phyloP scores from a whole-genome alignment of 768 basidiomycete genomes.

The Dioszegia hungarica region DNA sequence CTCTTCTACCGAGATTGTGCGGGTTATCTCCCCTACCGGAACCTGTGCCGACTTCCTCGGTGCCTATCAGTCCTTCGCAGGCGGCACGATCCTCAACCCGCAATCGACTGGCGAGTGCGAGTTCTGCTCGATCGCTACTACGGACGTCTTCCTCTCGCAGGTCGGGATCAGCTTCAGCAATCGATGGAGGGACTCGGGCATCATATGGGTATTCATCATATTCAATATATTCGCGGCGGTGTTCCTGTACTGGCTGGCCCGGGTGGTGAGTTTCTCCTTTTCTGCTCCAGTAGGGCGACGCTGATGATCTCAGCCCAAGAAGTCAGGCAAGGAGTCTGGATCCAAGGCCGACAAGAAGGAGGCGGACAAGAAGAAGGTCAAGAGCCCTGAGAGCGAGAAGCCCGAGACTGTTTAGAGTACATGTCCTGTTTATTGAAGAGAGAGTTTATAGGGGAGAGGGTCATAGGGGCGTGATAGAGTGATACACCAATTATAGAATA shows the following conservation, averaged over 20 bases:
- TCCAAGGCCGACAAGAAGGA: background rate
- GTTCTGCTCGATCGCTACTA: slow-evolving; percentile 63
- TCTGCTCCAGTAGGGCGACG: background rate
- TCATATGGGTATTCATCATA: slow-evolving; percentile 53
- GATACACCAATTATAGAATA: background rate
- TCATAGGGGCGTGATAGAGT: too few relatives aligned
- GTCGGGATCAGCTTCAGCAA: slow-evolving; percentile 60
- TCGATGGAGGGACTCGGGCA: slow-evolving; percentile 57
- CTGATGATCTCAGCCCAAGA: background rate
- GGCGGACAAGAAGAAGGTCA: background rate
- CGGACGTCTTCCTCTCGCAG: slow-evolving; percentile 58
- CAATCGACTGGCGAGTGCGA: slow-evolving; percentile 60
- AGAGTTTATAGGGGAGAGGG: too few relatives aligned
- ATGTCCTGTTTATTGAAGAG: background rate
- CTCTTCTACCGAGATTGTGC: slow-evolving; percentile 63
- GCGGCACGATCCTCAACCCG: slow-evolving; percentile 71
- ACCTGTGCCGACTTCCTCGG: slow-evolving; percentile 68
- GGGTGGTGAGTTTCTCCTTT: slow-evolving; percentile 14
- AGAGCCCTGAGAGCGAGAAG: background rate
- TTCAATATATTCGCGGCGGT: slow-evolving; percentile 39
- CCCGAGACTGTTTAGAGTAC: background rate
- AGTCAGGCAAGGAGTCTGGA: slow-evolving; percentile 7
- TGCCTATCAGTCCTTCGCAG: slow-evolving; percentile 60
- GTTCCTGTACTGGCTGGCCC: slow-evolving; percentile 35
- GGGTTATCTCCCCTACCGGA: slow-evolving; percentile 67